A percentile compares a stretch with the other conserved stretches of the same genome.
phyloP scores from a whole-genome alignment of 225 moss, liverwort and hornwort species.

The Asterella californica region DNA sequence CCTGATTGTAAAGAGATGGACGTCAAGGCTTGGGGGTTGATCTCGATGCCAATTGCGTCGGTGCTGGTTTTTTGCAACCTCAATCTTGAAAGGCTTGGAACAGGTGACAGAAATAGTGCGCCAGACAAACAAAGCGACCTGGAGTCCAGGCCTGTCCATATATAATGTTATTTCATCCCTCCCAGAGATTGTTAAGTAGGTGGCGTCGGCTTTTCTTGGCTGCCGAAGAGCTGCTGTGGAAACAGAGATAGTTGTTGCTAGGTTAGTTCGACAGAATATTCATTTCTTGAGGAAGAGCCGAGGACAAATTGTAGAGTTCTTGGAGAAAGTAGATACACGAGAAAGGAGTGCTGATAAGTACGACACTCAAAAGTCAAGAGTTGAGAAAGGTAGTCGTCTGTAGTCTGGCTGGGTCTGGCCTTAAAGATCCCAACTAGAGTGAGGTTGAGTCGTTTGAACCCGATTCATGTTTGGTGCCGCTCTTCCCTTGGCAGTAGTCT shows the following conservation, averaged over 20 bases:
- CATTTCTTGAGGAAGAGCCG: constrained; percentile 7
- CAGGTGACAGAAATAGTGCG: background rate
- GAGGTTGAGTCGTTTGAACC: background rate
- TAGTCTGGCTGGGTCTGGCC: background rate
- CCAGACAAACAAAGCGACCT: background rate
- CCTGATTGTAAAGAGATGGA: constrained; percentile 13
- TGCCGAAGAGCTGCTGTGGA: constrained; percentile 5
- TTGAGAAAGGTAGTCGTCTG: background rate
- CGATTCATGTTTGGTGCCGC: background rate
- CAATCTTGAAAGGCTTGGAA: background rate
- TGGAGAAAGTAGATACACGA: background rate
- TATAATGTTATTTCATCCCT: background rate
- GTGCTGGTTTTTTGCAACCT: constrained; percentile 5
- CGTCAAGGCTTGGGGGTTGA: constrained; percentile 5
- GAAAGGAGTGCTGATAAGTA: background rate
- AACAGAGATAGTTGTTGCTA: constrained; percentile 8
- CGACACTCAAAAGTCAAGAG: background rate
- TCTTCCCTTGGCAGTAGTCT: background rate
- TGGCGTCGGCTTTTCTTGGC: background rate
- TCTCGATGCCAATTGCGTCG: background rate
- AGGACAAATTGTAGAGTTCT: constrained; percentile 3
- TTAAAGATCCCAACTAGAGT: background rate
- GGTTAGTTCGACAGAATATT: background rate
- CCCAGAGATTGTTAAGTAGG: background rate
- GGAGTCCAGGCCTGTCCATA: constrained; percentile 1